Percentiles rank a stretch among this genome's conserved stretches.
phyloP scores from a whole-genome alignment of 2,329 filamentous ascomycete genomes.

The Nothopassalora personata region DNA sequence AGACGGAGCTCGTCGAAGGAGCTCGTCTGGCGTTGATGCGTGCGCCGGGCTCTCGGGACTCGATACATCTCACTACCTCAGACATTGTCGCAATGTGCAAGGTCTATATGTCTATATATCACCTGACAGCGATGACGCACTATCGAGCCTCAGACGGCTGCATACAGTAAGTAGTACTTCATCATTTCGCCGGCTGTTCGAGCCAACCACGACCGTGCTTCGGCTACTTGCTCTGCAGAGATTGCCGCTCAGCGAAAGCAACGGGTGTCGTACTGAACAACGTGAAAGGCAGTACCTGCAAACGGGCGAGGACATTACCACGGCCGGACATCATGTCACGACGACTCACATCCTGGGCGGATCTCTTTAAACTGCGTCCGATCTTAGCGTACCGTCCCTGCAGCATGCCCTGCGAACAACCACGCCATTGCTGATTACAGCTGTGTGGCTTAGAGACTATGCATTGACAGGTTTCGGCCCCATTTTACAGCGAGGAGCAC shows the following conservation, averaged over 20 bases:
- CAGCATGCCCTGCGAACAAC: neutral
- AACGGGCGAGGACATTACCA: neutral
- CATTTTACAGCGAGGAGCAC: neutral
- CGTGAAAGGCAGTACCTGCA: neutral
- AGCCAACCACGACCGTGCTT: conserved; percentile 7
- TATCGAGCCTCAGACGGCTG: conserved; percentile 11
- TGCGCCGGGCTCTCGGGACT: conserved; percentile 4
- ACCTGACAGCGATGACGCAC: neutral
- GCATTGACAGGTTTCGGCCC: neutral
- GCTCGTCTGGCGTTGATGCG: neutral
- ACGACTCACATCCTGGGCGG: neutral
- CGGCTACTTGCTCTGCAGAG: neutral
- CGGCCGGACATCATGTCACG: neutral
- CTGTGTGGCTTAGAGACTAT: neutral
- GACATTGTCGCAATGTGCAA: conserved; percentile 5
- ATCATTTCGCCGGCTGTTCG: conserved; percentile 3
- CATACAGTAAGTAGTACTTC: conserved; percentile 20
- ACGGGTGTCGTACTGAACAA: neutral
- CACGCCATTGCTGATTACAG: neutral
- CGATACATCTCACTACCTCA: neutral
- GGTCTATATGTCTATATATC: neutral
- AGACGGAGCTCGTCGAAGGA: neutral
- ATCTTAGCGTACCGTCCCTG: neutral
- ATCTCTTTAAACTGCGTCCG: neutral
- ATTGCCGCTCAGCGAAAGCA: neutral